Conservation (phyloP, 192 early-diverging fungal species). For the Chytriomyces sp. region DNA sequence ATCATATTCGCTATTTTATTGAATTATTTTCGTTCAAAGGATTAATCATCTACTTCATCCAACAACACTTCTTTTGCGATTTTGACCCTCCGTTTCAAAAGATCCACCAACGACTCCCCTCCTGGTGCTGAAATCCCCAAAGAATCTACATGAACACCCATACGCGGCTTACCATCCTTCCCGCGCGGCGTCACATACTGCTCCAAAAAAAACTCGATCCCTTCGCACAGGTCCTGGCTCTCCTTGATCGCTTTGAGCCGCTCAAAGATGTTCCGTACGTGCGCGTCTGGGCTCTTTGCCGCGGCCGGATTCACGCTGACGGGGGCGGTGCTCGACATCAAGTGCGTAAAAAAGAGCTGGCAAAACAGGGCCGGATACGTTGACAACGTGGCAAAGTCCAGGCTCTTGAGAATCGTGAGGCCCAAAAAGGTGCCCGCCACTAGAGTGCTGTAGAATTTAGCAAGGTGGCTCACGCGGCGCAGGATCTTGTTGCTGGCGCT, state of each 20-base stretch:
- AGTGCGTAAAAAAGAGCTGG: slow-evolving; percentile 71
- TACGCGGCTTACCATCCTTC: slow-evolving; percentile 56
- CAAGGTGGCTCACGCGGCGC: slow-evolving; percentile 76
- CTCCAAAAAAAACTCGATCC: slow-evolving; percentile 81
- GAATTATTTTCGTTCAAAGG: no score
- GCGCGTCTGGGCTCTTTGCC: slow-evolving; percentile 11
- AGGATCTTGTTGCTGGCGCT: slow-evolving; percentile 51
- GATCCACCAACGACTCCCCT: slow-evolving; percentile 3
- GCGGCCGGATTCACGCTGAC: background rate
- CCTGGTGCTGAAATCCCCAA: background rate
- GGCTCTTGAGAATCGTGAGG: slow-evolving; percentile 75
- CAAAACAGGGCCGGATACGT: slow-evolving; percentile 65
- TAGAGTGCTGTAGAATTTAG: slow-evolving; percentile 84
- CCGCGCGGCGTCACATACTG: slow-evolving; percentile 64
- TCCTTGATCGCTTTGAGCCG: slow-evolving; percentile 15
- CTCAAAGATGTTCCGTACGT: slow-evolving; percentile 30
- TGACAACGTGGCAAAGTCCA: slow-evolving; percentile 73
- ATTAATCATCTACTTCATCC: slow-evolving; percentile 13
- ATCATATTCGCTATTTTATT: no score
- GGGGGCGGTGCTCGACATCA: slow-evolving; percentile 37
- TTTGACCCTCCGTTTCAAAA: slow-evolving; percentile 21
- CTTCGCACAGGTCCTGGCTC: slow-evolving; percentile 70
- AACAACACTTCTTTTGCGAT: slow-evolving; percentile 11
- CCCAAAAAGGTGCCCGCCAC: slow-evolving; percentile 69
- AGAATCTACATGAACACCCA: slow-evolving; percentile 44